Percentiles rank a stretch among this genome's conserved stretches.
Conservation (phyloP, 1,284 basidiomycete genomes). For the Sanghuangporus weigelae region DNA sequence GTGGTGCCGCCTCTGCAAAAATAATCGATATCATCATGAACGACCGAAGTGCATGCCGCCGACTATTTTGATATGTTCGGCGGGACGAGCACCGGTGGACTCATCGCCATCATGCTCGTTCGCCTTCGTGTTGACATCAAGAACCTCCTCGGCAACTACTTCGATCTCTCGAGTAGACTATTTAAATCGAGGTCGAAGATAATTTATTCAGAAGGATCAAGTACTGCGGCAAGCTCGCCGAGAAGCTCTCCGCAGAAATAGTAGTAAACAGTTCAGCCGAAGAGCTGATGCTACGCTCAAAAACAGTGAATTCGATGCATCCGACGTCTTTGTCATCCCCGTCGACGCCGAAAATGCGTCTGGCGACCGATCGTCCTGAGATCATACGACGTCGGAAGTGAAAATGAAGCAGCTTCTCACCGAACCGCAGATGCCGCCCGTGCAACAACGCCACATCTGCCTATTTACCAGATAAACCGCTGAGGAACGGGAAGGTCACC, state of each 20-base stretch:
- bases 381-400: neutral
- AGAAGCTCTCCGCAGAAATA: neutral
- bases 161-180: neutral
- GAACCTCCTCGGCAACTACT: neutral
- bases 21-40: neutral
- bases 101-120: conserved; percentile 16
- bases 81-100: conserved; percentile 15
- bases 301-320: neutral
- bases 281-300: neutral
- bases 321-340: neutral
- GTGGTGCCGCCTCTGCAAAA: no score
- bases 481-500: neutral
- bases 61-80: conserved; percentile 11
- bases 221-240: neutral
- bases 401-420: neutral
- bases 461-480: neutral
- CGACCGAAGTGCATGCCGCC: neutral
- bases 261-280: neutral
- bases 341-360: neutral
- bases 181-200: neutral
- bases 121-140: conserved; percentile 4
- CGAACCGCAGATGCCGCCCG: neutral
- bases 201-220: neutral
- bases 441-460: neutral
- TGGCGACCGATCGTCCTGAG: neutral